These are phyloP conservation scores for Nicotiana paniculata DNA, from an alignment of 257 asterid genomes.

Conservation along the genomic window DNA sequence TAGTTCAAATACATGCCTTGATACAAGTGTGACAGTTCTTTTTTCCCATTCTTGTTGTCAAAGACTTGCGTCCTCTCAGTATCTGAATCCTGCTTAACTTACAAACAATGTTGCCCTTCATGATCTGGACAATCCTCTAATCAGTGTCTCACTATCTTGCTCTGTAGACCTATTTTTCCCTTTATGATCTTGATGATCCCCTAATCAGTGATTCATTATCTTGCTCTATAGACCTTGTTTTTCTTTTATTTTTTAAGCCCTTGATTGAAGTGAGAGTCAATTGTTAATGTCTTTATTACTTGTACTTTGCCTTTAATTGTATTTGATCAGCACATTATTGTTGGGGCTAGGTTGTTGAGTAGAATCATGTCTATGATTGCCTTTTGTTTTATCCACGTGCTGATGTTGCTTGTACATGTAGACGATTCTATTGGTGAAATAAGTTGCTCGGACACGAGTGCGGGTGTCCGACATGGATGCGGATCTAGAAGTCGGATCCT, in stretches of 20 bases:
- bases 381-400: background rate
- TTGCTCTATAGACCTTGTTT: background rate
- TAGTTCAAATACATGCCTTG: background rate
- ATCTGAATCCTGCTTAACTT: background rate
- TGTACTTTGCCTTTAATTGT: background rate
- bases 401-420: background rate
- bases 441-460: too few relatives aligned
- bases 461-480: too few relatives aligned
- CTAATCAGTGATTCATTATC: background rate
- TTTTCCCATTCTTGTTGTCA: background rate
- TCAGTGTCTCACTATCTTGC: background rate
- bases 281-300: background rate
- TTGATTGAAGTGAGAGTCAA: background rate
- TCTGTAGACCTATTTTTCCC: background rate
- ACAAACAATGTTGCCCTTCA: background rate
- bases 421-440: background rate
- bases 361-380: background rate
- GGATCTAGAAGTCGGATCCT: too few relatives aligned
- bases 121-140: background rate
- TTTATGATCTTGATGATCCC: background rate
- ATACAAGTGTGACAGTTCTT: background rate
- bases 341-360: background rate
- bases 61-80: background rate
- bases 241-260: background rate
- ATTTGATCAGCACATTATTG: background rate